Base-by-base conservation (phyloP, 2,329 filamentous ascomycete genomes). In the Fusarium equiseti region DNA sequence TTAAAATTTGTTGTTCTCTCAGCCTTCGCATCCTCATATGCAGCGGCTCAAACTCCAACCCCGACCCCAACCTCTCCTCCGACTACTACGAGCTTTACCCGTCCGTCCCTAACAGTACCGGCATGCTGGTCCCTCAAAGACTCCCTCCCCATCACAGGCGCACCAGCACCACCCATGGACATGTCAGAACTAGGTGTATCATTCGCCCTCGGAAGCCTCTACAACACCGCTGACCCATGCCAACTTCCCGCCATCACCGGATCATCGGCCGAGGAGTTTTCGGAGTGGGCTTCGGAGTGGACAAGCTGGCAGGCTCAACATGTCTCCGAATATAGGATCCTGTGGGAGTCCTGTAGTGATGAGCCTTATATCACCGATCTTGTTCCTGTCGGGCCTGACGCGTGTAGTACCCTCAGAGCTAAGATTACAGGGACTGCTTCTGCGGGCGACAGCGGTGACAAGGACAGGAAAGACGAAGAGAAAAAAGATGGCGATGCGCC, bases 401-500 rank as follows among this genome's bases (percentile, higher is more conserved):
- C 15, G 15, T 68, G 65, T 5, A 67, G 57, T 26, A 49, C 35
- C 9, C 46, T 67, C 11, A 61, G 15, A 24, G 63, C 57, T 3
- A 31, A 20, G n/a, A 67, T 67, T 3, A 68, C 65, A 1, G 63
- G 52, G 8, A 35, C 43, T 12, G 12, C n/a, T 15, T 4, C 18
- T 29, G 13, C 8, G 15, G 8, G 15, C 9, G 32, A 31, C 1
- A 27, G 27, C 5, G 12, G 32, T 3, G 4, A 12, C 1, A 16
- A 46, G 4, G 31, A n/a, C 4, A 10, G 27, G 5, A 51, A 55
- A 3, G 9, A n/a, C 0, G 24, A 26, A 1, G 18, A n/a, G 6
- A 27, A 31, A 4, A 18, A 32, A 0, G n/a, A 12, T 3, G 16
- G 13, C 15, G n/a, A 29, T 8, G 6, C 44, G 6, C 40, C 27